These are phyloP conservation scores for Agaricus sinodeliciosus DNA, from an alignment of 768 basidiomycete genomes.

Conservation along the genomic window DNA sequence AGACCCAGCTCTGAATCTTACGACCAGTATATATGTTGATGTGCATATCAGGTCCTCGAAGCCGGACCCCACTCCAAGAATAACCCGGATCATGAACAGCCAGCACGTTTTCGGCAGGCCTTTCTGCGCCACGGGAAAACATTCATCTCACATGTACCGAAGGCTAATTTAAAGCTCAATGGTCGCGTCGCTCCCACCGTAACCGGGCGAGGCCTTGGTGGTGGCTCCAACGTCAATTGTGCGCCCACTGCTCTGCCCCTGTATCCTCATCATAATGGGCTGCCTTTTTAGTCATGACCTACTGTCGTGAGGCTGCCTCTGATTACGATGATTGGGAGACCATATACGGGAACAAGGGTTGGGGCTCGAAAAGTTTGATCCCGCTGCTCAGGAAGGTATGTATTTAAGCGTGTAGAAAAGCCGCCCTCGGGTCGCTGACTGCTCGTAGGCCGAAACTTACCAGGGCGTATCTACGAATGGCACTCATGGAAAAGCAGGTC, in stretches of 20 bases:
- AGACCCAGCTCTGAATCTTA: slow-evolving; percentile 35
- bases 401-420: neutral
- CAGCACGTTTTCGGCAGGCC: slow-evolving; percentile 43
- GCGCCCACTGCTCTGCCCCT: slow-evolving; percentile 8
- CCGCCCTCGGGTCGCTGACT: neutral
- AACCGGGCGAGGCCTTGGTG: slow-evolving; percentile 48
- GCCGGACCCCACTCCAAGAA: slow-evolving; percentile 47
- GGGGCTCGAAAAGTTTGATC: slow-evolving; percentile 51
- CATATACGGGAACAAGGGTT: slow-evolving; percentile 46
- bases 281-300: slow-evolving; percentile 40
- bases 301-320: too few species aligned
- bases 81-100: slow-evolving; percentile 41
- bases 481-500: slow-evolving; percentile 45
- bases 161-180: slow-evolving; percentile 34
- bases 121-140: slow-evolving; percentile 31
- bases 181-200: too few species aligned
- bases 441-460: slow-evolving; percentile 33
- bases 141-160: slow-evolving; percentile 38
- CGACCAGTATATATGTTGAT: too few species aligned
- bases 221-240: slow-evolving; percentile 61
- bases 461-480: slow-evolving; percentile 19
- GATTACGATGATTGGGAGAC: slow-evolving; percentile 62
- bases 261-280: neutral
- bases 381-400: slow-evolving; percentile 52
- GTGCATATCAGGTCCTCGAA: slow-evolving; percentile 58